phyloP scores from a whole-genome alignment of 345 rosid species.

The Hypericum androsaemum region DNA sequence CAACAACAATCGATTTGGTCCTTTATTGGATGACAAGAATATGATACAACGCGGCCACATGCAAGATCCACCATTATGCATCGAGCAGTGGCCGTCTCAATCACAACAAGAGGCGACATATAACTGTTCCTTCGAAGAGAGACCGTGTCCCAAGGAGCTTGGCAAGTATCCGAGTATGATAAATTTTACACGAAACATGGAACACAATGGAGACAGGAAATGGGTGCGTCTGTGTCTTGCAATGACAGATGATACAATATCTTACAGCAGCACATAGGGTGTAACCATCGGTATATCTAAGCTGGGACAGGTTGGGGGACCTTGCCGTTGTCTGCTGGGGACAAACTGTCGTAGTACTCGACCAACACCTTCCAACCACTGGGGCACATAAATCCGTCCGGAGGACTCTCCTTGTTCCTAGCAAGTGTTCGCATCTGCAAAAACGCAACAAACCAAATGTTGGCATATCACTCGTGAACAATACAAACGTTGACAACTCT shows the following conservation, averaged over 20 bases:
- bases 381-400: slow-evolving; percentile 96
- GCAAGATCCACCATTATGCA: no score
- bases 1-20: background rate
- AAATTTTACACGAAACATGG: slow-evolving; percentile 8
- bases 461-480: background rate
- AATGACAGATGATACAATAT: slow-evolving; percentile 11
- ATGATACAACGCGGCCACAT: slow-evolving; percentile 20
- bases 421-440: slow-evolving; percentile 86
- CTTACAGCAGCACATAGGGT: slow-evolving; percentile 11
- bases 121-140: slow-evolving; percentile 17
- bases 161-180: no score
- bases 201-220: slow-evolving; percentile 11
- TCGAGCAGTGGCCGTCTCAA: slow-evolving; percentile 11
- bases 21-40: slow-evolving; percentile 12
- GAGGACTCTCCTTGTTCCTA: slow-evolving; percentile 84
- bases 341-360: slow-evolving; percentile 71
- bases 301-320: slow-evolving; percentile 52
- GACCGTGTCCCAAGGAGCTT: slow-evolving; percentile 11
- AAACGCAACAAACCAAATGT: slow-evolving; percentile 7
- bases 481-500: background rate
- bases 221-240: slow-evolving; percentile 15
- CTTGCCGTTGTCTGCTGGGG: slow-evolving; percentile 40
- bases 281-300: slow-evolving; percentile 15
- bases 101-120: slow-evolving; percentile 28
- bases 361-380: slow-evolving; percentile 92